phyloP scores from a whole-genome alignment of 2,329 filamentous ascomycete species.

The Venturia asperata region DNA sequence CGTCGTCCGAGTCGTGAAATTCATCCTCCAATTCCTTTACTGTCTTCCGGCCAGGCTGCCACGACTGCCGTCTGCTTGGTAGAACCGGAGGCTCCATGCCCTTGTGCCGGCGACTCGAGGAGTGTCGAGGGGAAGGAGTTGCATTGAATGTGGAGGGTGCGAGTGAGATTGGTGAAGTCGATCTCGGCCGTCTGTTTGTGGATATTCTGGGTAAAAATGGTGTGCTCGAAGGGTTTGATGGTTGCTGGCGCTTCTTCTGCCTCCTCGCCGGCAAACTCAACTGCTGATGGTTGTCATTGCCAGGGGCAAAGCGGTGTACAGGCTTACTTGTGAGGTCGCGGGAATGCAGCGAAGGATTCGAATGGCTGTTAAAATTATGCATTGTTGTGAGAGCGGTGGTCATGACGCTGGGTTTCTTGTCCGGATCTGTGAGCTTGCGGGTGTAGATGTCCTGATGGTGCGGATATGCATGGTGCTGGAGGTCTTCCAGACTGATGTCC shows the following conservation, averaged over 20 bases:
- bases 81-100: slow-evolving; percentile 20
- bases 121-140: slow-evolving; percentile 26
- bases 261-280: slow-evolving; percentile 10
- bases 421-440: slow-evolving; percentile 4
- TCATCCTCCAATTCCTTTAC: slow-evolving; percentile 66
- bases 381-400: background rate
- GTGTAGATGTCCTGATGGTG: slow-evolving; percentile 8
- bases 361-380: slow-evolving; percentile 1
- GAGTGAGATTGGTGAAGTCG: slow-evolving; percentile 13
- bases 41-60: slow-evolving; percentile 65
- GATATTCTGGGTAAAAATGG: slow-evolving; percentile 9
- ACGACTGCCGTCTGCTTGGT: slow-evolving; percentile 45
- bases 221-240: slow-evolving; percentile 6
- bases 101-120: slow-evolving; percentile 28
- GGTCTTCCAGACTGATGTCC: slow-evolving; percentile 80
- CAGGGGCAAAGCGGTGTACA: background rate
- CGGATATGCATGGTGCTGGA: slow-evolving; percentile 34
- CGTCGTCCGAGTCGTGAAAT: slow-evolving; percentile 69
- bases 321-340: slow-evolving; percentile 8
- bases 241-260: slow-evolving; percentile 10
- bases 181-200: slow-evolving; percentile 12
- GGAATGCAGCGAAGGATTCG: slow-evolving; percentile 1
- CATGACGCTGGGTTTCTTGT: slow-evolving; percentile 3
- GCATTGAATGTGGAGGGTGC: slow-evolving; percentile 30
- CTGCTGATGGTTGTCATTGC: background rate